Percentiles rank a stretch among this genome's conserved stretches.
Evolutionary conservation across 306 rosid species (phyloP).

Genomic region (Sicyos edulis): DNA sequence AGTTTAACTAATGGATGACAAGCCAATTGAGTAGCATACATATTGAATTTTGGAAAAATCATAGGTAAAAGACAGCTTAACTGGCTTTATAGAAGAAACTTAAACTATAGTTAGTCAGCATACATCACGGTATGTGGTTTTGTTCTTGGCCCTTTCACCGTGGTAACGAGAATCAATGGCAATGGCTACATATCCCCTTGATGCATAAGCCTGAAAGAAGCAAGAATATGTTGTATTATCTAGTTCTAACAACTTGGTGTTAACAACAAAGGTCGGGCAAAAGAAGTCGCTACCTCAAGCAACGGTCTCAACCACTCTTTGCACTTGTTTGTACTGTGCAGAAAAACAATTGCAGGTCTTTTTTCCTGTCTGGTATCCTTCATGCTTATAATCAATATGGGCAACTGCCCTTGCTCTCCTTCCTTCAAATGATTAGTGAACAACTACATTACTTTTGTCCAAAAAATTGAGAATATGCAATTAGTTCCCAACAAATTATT

Average conservation of each 20-base stretch:
- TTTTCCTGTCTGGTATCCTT: conserved; percentile 41
- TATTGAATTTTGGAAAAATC: background rate
- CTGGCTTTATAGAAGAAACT: conserved; percentile 9
- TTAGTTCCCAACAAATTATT: background rate
- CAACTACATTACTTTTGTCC: conserved; percentile 5
- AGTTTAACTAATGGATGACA: background rate
- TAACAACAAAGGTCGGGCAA: background rate
- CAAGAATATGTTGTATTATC: conserved; percentile 17
- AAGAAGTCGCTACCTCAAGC: conserved; percentile 51
- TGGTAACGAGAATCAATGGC: conserved; percentile 90
- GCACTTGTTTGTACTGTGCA: conserved; percentile 57
- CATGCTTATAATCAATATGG: conserved; percentile 67
- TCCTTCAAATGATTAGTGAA: conserved; percentile 34
- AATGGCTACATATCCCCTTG: conserved; percentile 71
- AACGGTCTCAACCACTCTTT: conserved; percentile 74
- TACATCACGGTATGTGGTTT: conserved; percentile 56
- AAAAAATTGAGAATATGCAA: too few relatives aligned
- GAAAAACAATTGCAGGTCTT: conserved; percentile 69
- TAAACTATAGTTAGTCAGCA: conserved; percentile 20
- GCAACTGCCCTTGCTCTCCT: conserved; percentile 88
- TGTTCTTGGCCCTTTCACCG: conserved; percentile 78
- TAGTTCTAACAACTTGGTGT: conserved; percentile 10
- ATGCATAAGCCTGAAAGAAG: conserved; percentile 72
- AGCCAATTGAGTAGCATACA: background rate
- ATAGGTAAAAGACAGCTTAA: conserved; percentile 4